These are phyloP conservation scores for Suillus subalutaceus DNA, from an alignment of 768 basidiomycete species.

Conservation along the genomic window DNA sequence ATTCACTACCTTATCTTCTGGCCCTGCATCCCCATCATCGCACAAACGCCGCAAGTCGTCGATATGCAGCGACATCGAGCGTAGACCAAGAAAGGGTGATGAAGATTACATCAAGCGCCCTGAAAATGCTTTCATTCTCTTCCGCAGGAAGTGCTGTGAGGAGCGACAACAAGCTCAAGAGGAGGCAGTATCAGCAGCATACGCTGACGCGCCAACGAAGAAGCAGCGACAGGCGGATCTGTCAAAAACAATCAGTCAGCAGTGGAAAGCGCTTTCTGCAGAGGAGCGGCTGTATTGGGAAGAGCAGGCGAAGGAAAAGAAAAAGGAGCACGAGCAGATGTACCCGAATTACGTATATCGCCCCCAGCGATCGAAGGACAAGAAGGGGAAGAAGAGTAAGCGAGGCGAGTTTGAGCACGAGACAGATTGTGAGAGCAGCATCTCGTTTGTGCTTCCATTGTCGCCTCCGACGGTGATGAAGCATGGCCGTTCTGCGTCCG, in stretches of 20 bases:
- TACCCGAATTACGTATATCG: slow-evolving; percentile 82
- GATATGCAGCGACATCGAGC: slow-evolving; percentile 50
- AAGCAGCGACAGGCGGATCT: slow-evolving; percentile 80
- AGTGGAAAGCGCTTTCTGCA: slow-evolving; percentile 69
- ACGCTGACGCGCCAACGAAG: slow-evolving; percentile 48
- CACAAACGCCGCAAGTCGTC: slow-evolving; percentile 58
- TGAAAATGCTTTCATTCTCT: slow-evolving; percentile 84
- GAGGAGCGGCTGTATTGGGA: slow-evolving; percentile 79
- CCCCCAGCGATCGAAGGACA: slow-evolving; percentile 57
- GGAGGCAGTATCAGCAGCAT: slow-evolving; percentile 39
- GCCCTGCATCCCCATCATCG: slow-evolving; percentile 35
- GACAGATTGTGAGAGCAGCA: slow-evolving; percentile 55
- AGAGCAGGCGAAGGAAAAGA: slow-evolving; percentile 74
- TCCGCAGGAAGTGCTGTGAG: slow-evolving; percentile 78
- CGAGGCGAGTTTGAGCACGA: slow-evolving; percentile 38
- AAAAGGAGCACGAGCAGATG: slow-evolving; percentile 75
- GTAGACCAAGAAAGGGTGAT: slow-evolving; percentile 64
- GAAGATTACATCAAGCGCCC: slow-evolving; percentile 85
- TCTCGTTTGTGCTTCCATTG: slow-evolving; percentile 47
- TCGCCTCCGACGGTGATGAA: slow-evolving; percentile 43
- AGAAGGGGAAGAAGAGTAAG: slow-evolving; percentile 50
- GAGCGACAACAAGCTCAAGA: slow-evolving; percentile 62
- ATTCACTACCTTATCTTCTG: slow-evolving; percentile 34
- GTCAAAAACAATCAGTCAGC: slow-evolving; percentile 80
- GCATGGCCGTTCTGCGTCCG: slow-evolving; percentile 52